Evolutionary conservation across 148 eudicot species (phyloP).

Genomic region (Rhododendron vialii): DNA sequence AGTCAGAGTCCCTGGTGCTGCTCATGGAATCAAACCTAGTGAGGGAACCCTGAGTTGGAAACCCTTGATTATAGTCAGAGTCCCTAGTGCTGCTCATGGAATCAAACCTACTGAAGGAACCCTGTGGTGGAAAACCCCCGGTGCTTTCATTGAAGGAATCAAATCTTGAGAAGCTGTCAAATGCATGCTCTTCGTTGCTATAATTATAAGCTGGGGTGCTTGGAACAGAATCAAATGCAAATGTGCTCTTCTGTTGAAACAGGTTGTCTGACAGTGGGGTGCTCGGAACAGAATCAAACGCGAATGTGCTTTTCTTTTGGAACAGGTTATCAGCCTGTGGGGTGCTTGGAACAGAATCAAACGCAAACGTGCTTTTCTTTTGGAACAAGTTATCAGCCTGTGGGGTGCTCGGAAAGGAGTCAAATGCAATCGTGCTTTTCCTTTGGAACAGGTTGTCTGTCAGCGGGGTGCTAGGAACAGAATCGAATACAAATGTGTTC

Average conservation of each 20-base stretch:
- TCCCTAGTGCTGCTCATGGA: constrained; percentile 46
- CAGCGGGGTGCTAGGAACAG: constrained; percentile 48
- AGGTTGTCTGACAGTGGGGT: constrained; percentile 40
- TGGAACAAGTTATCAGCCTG: constrained; percentile 34
- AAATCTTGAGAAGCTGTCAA: constrained; percentile 52
- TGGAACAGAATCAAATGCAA: constrained; percentile 66
- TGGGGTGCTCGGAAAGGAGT: constrained; percentile 37
- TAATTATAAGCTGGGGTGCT: constrained; percentile 54
- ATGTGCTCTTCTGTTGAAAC: constrained; percentile 37
- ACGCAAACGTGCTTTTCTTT: constrained; percentile 34
- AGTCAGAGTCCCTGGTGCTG: constrained; percentile 40
- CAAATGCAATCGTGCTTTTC: constrained; percentile 34
- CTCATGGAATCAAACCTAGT: constrained; percentile 55
- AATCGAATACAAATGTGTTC: constrained; percentile 44
- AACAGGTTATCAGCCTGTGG: constrained; percentile 28
- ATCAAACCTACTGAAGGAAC: constrained; percentile 44
- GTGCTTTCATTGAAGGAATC: constrained; percentile 33
- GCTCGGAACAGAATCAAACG: constrained; percentile 64
- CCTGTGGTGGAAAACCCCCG: constrained; percentile 31
- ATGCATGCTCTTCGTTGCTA: constrained; percentile 48
- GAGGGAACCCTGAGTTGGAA: constrained; percentile 24
- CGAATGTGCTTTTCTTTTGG: constrained; percentile 28
- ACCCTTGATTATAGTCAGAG: constrained; percentile 28
- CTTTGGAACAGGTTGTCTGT: constrained; percentile 25
- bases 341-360: constrained; percentile 35